Evolutionary conservation across 305 asterid species (phyloP), one percentile per base, ranked within the genome.

Genomic region (Fraxinus platypoda): DNA sequence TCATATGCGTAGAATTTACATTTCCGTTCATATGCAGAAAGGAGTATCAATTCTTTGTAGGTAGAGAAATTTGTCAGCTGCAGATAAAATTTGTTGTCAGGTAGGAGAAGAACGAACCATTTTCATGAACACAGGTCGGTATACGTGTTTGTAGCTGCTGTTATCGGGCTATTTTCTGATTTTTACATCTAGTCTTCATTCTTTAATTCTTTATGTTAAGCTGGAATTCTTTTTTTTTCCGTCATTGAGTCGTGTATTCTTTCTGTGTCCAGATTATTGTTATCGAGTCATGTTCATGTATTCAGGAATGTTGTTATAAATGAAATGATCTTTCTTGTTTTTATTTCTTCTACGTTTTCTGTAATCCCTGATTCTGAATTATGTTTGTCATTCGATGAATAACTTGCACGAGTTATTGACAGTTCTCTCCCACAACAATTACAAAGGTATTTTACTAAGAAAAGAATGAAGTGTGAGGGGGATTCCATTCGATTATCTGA

Each of bases 21-120:
- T 73, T 31, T 31, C 35, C 68, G 41, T 83, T 79, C 54, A 64
- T 57, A 57, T 57, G 6, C 28, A 59, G 78, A 81, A 80, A 81
- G 84, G 85, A 77, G 83, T 76, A 66, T 78, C 76, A 81, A 86
- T 92, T 89, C 88, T 85, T 92, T 90, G 90, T 89, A 90, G 91
- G 87, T 85, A 90, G 76, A 84, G 78, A 74, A 77, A 74, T 74
- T 11, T 75, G 74, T 83, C 76, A 11, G 80, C 73, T 86, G 94
- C 90, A 90, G 91, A 87, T 87, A 88, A 70, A 78, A 80, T 77
- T 84, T 74, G 73, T 84, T 76, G 70, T 85, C 64, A 78, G 87
- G 80, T 84, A 82, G 38, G 85, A 79, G 62, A 80, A 38, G 43
- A 37, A 35, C 41, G 79, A 74, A 80, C 52, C 80, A 85, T 75